Evolutionary conservation across 2,329 filamentous ascomycete genomes (phyloP), one percentile per base, ranked within the genome.

Genomic region (Stachybotrys elegans): DNA sequence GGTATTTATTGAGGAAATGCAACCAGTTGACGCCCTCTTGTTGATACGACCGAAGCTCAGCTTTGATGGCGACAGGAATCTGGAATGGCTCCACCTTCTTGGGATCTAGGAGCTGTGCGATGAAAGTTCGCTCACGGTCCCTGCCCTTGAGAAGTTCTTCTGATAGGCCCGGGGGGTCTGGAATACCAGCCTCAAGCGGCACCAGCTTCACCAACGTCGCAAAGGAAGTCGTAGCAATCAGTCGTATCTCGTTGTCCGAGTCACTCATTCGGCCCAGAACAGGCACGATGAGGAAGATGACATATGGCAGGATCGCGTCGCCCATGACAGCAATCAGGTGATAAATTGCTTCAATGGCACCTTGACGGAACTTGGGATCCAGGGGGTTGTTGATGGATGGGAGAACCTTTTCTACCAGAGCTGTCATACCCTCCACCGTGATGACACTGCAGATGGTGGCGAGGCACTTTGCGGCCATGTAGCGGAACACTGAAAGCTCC

Each of bases 21-120:
- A 98, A 80, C 93, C 93, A 98, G 61, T 98, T 98, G 60, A 98
- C 92, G 62, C 93, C 93, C 43, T 98, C 93, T 65, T 98, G 93
- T 64, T 98, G 94, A 61, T 98, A 98, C 0, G 91, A 95, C 51
- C 93, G 88, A 42, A 98, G 78, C 57, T 95, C 89, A 0, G 93
- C 94, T 66, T 97, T 97, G 72, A 98, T 98, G 5, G 89, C 87
- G 35, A 98, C 93, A 0, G 93, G 93, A 37, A 98, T 94, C 51
- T 86, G 72, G 66, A 97, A 98, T 0, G 87, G 75, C 63, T 98
- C 93, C 20, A 98, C 89, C 67, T 98, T 98, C 67, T 95, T 95
- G 5, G 90, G 87, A 60, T 98, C 93, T 42, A 98, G 76, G 65
- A 98, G 89, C 65, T 98, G 93, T 4, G 88, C 83, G 62, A 98